Percentiles rank a stretch among this genome's conserved stretches.
These are phyloP conservation scores for Xerocomus nothofagi DNA, from an alignment of 1,284 basidiomycete genomes.

Conservation along the genomic window DNA sequence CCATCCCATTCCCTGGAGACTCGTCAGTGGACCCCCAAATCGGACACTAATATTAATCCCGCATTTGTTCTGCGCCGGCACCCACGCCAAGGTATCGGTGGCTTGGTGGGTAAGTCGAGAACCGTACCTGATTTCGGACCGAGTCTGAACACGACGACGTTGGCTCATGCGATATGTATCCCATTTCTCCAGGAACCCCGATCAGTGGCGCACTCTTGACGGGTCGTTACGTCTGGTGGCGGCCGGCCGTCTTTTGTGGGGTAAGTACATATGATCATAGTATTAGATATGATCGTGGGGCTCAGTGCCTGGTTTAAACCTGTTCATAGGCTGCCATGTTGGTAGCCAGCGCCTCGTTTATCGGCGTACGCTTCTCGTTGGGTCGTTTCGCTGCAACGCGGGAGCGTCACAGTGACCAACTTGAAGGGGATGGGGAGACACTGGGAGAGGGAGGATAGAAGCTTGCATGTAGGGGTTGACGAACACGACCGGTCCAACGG, in stretches of 20 bases:
- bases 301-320: background rate
- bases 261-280: constrained; percentile 23
- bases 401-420: too few relatives aligned
- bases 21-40: too few relatives aligned
- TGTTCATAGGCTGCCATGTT: constrained; percentile 14
- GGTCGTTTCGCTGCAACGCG: too few relatives aligned
- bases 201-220: constrained; percentile 35
- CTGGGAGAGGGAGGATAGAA: too few relatives aligned
- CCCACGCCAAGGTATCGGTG: constrained; percentile 30
- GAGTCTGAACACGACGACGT: too few relatives aligned
- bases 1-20: too few relatives aligned
- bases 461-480: too few relatives aligned
- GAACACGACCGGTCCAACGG: too few relatives aligned
- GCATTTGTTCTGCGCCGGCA: background rate
- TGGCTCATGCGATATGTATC: too few relatives aligned
- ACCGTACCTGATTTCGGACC: too few relatives aligned
- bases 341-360: constrained; percentile 4
- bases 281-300: background rate
- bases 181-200: constrained; percentile 26
- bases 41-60: background rate
- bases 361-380: constrained; percentile 15
- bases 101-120: constrained; percentile 25
- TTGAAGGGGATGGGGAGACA: too few relatives aligned
- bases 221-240: constrained; percentile 31
- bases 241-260: constrained; percentile 29